Conservation (phyloP, 2,329 filamentous ascomycete species). For the Leptographium wingfieldii region DNA sequence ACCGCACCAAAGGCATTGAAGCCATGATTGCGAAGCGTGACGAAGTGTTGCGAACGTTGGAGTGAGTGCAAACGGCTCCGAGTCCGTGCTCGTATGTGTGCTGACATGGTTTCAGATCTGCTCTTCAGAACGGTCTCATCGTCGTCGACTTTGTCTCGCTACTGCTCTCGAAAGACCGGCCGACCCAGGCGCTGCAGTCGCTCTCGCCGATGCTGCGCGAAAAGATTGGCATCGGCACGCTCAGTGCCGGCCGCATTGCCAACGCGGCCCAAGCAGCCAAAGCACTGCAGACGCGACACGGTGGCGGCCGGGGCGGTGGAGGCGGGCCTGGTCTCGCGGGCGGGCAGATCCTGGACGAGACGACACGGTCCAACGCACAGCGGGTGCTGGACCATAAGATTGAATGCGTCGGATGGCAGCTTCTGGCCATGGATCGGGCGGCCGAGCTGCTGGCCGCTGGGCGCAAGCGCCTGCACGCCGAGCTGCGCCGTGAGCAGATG, state of each 20-base stretch:
- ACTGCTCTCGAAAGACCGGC: conserved; percentile 69
- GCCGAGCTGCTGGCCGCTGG: conserved; percentile 63
- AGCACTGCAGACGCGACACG: conserved; percentile 5
- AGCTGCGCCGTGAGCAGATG: conserved; percentile 66
- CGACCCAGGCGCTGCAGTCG: conserved; percentile 54
- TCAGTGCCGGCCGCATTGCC: conserved; percentile 55
- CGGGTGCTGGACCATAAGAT: conserved; percentile 43
- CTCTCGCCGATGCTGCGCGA: conserved; percentile 60
- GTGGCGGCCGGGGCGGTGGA: neutral
- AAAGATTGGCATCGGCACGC: conserved; percentile 58
- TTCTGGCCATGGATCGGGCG: conserved; percentile 63
- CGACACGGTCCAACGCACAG: conserved; percentile 10
- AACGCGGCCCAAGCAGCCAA: conserved; percentile 40
- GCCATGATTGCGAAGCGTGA: conserved; percentile 38
- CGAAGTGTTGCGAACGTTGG: conserved; percentile 44
- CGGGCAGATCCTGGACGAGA: conserved; percentile 21
- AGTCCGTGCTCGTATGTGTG: neutral
- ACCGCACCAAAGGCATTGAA: conserved; percentile 14
- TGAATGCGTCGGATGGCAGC: conserved; percentile 57
- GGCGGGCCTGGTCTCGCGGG: neutral
- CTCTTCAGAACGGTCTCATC: conserved; percentile 50
- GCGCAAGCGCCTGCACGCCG: conserved; percentile 58
- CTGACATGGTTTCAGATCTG: conserved; percentile 21
- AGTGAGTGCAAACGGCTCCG: conserved; percentile 27
- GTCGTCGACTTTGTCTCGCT: conserved; percentile 76